Percentiles rank a stretch among this genome's conserved stretches.
Conservation (phyloP, 75 land plant genomes). For the Chamaecyparis obtusa region DNA sequence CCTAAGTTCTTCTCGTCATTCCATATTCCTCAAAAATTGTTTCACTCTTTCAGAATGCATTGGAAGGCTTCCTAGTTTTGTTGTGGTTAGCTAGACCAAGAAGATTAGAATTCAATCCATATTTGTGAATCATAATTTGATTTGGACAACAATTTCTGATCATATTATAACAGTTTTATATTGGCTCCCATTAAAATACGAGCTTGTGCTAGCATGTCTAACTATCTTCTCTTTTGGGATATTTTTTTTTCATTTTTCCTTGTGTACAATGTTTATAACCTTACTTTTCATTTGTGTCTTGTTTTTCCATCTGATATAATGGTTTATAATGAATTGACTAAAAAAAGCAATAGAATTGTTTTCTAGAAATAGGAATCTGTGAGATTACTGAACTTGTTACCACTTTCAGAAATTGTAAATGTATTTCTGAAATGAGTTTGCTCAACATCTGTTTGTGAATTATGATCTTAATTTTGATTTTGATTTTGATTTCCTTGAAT, state of each 20-base stretch:
- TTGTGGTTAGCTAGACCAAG: no score
- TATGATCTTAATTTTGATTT: not conserved
- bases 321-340: not conserved
- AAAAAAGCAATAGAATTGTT: not conserved
- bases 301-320: not conserved
- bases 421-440: conserved; percentile 2
- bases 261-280: not conserved
- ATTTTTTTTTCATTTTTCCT: not conserved
- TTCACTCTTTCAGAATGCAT: no score
- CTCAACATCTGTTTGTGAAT: not conserved
- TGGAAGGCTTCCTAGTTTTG: no score
- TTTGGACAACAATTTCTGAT: not conserved
- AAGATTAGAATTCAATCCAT: no score
- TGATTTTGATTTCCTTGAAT: not conserved
- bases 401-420: not conserved
- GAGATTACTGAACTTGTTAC: not conserved
- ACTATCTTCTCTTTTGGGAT: not conserved
- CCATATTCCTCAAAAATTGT: no score
- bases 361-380: not conserved
- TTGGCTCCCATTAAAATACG: not conserved
- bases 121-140: no score
- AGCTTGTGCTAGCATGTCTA: not conserved
- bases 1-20: no score
- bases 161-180: not conserved
- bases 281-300: not conserved